Conservation (phyloP, 139 green algal genomes). For the Tetraselmis chui region DNA sequence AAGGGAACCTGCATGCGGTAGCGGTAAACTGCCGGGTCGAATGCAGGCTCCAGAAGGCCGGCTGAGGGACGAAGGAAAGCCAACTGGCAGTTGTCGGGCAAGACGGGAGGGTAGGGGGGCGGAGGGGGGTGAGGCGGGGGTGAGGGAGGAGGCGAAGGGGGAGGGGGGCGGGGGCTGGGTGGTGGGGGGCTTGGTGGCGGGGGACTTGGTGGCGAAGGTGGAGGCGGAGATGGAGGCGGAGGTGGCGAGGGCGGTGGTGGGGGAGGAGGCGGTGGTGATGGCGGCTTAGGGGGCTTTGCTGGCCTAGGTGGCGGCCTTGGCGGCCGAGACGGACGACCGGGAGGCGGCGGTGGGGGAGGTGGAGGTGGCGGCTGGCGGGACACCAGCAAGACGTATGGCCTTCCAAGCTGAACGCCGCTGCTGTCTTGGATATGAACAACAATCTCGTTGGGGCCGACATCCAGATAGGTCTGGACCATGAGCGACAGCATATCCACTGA, state of each 20-base stretch:
- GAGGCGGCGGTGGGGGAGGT: no score
- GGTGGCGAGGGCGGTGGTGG: no score
- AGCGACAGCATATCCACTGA: no score
- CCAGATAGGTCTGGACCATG: not conserved
- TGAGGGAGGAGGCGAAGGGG: no score
- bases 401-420: not conserved
- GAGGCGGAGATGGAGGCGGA: not conserved
- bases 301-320: no score
- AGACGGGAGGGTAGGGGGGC: not conserved
- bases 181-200: not conserved
- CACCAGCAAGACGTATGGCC: not conserved
- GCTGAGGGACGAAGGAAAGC: not conserved
- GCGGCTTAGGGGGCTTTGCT: not conserved
- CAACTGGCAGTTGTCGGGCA: not conserved
- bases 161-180: no score
- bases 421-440: not conserved
- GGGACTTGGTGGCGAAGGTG: not conserved
- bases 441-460: not conserved
- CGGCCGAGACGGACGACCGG: no score
- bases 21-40: not conserved
- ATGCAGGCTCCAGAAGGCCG: not conserved
- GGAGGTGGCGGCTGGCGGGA: not conserved
- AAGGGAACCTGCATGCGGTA: not conserved
- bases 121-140: no score
- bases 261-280: no score